Percentiles rank a stretch among this genome's conserved stretches.
phyloP scores from a whole-genome alignment of 2,329 filamentous ascomycete genomes.

The Dactylonectria estremocensis region DNA sequence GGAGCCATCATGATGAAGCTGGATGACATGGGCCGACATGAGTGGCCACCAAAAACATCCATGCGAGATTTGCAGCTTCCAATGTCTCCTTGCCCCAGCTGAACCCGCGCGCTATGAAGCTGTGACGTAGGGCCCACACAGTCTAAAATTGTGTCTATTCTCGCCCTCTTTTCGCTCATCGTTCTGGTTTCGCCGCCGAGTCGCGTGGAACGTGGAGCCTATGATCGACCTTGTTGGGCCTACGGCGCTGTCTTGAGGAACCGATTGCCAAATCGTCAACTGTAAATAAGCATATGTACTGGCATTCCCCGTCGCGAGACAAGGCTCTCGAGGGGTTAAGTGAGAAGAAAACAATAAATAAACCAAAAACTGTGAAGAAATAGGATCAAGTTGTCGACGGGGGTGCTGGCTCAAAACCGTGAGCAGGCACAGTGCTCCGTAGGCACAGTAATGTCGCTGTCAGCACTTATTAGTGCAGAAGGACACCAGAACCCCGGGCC shows the following conservation, averaged over 20 bases:
- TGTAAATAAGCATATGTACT: background rate
- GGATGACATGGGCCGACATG: constrained; percentile 25
- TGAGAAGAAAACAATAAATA: background rate
- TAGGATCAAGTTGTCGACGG: too few relatives aligned
- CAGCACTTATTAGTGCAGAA: background rate
- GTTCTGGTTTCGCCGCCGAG: constrained; percentile 11
- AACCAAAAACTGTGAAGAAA: background rate
- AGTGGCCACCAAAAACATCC: constrained; percentile 13
- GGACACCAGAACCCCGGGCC: background rate
- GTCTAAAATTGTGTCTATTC: background rate
- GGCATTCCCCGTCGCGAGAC: constrained; percentile 16
- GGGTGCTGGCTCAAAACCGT: background rate
- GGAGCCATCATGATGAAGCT: background rate
- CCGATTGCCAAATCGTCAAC: background rate
- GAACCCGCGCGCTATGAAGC: constrained; percentile 1
- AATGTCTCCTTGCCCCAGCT: constrained; percentile 14
- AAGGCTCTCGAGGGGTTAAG: background rate
- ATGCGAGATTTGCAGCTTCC: constrained; percentile 9
- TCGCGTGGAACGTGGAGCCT: constrained; percentile 26
- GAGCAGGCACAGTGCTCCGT: background rate
- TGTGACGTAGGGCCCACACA: constrained; percentile 30
- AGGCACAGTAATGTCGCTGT: constrained; percentile 6
- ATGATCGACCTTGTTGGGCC: constrained; percentile 2
- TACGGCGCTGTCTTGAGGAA: background rate
- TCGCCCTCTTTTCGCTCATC: background rate